Evolutionary conservation across 805 yeast genomes (phyloP).

Genomic region (Yamadazyma olivae): DNA sequence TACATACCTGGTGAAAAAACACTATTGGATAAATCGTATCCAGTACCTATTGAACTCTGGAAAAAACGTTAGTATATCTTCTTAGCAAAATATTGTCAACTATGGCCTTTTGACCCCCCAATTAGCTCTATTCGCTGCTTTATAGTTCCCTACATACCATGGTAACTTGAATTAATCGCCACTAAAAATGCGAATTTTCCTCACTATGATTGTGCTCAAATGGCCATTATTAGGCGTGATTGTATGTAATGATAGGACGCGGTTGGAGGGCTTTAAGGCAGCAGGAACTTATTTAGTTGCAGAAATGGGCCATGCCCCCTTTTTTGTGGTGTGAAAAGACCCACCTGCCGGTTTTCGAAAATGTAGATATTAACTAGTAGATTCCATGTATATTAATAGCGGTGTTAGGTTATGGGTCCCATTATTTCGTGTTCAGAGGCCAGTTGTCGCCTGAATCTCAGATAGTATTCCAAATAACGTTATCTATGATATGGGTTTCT

Average conservation of each 20-base stretch:
- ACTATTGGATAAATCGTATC: conserved; percentile 96
- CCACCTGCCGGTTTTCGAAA: too few species aligned
- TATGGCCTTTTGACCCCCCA: too few species aligned
- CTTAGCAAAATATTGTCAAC: too few species aligned
- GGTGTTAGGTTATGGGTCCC: conserved; percentile 60
- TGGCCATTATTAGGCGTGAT: conserved; percentile 52
- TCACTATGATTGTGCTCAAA: conserved; percentile 15
- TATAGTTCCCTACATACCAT: too few species aligned
- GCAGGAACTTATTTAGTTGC: too few species aligned
- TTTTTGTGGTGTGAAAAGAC: too few species aligned
- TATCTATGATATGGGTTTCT: conserved; percentile 67
- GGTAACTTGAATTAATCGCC: conserved; percentile 8
- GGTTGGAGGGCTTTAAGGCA: too few species aligned
- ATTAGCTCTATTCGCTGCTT: too few species aligned
- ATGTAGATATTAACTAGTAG: conserved; percentile 28
- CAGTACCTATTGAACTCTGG: conserved; percentile 84
- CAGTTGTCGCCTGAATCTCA: conserved; percentile 40
- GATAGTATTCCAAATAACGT: conserved; percentile 42
- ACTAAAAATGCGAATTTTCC: conserved; percentile 4
- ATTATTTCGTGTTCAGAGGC: conserved; percentile 50
- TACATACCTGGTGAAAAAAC: conserved; percentile 71
- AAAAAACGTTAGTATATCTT: conserved; percentile 5
- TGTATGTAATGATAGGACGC: conserved; percentile 24
- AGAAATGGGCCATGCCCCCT: too few species aligned
- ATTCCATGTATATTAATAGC: conserved; percentile 65